Conservation (phyloP, 1,284 basidiomycete genomes). For the Apiotrichum porosum region DNA sequence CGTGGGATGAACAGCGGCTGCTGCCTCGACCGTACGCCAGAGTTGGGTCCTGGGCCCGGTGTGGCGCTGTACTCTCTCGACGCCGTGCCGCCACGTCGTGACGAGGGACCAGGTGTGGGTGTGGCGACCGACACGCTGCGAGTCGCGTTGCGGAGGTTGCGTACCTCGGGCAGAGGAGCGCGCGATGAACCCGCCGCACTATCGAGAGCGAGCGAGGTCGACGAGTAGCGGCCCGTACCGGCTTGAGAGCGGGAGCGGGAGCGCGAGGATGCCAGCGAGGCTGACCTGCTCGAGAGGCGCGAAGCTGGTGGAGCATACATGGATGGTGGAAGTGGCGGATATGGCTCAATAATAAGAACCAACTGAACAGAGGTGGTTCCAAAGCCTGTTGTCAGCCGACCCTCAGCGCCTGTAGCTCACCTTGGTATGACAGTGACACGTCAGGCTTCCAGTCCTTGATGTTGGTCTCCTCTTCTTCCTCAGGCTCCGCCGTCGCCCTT, state of each 20-base stretch:
- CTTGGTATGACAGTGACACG: conserved; percentile 38
- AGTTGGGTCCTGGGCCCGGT: conserved; percentile 16
- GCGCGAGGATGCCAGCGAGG: conserved; percentile 30
- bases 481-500: not conserved
- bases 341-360: conserved; percentile 46
- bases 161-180: conserved; percentile 2
- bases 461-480: conserved; percentile 24
- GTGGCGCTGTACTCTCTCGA: conserved; percentile 17
- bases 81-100: conserved; percentile 15
- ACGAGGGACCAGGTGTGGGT: conserved; percentile 4
- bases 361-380: conserved; percentile 44
- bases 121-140: conserved; percentile 29
- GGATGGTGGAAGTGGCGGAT: conserved; percentile 36
- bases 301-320: conserved; percentile 44
- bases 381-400: conserved; percentile 31
- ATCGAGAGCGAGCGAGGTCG: conserved; percentile 27
- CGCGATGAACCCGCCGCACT: too few species aligned
- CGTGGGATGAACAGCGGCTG: conserved; percentile 38
- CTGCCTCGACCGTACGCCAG: not conserved
- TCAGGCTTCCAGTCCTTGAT: conserved; percentile 48
- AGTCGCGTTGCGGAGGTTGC: conserved; percentile 42
- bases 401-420: conserved; percentile 13
- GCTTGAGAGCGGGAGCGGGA: conserved; percentile 26
- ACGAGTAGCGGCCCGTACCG: conserved; percentile 26
- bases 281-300: conserved; percentile 38